phyloP scores from a whole-genome alignment of 139 green algal species.

The Chlorella sorokiniana region DNA sequence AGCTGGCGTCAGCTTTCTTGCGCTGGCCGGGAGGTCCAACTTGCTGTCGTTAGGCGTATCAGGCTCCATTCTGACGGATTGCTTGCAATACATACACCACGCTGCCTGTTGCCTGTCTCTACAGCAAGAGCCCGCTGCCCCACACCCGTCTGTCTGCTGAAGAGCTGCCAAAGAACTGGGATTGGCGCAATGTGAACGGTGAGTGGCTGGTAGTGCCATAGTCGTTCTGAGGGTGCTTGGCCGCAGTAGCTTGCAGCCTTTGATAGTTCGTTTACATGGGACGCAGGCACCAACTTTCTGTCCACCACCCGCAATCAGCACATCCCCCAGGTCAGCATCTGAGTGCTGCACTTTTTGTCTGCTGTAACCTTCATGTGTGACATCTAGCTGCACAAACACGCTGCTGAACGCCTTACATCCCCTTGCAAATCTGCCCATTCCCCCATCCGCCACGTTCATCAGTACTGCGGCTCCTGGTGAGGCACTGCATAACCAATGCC shows the following conservation, averaged over 20 bases:
- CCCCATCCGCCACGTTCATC: neutral
- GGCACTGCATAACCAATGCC: no score
- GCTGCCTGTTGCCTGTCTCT: neutral
- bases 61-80: neutral
- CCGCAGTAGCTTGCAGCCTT: neutral
- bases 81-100: no score
- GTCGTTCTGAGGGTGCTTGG: no score
- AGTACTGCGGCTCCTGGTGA: conserved; percentile 64
- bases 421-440: neutral
- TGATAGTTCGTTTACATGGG: no score
- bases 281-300: conserved; percentile 63
- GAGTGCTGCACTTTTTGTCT: conserved; percentile 58
- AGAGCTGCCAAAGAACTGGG: conserved; percentile 19
- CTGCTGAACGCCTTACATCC: neutral
- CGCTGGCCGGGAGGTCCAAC: no score
- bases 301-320: conserved; percentile 71
- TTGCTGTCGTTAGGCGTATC: neutral
- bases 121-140: conserved; percentile 20
- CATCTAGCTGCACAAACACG: neutral
- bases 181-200: conserved; percentile 66
- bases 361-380: neutral
- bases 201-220: neutral
- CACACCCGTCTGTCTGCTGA: conserved; percentile 21
- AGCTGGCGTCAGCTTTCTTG: no score
- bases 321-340: conserved; percentile 27